Conservation (phyloP, 495 filamentous ascomycete species). For the Trichoderma reesei region DNA sequence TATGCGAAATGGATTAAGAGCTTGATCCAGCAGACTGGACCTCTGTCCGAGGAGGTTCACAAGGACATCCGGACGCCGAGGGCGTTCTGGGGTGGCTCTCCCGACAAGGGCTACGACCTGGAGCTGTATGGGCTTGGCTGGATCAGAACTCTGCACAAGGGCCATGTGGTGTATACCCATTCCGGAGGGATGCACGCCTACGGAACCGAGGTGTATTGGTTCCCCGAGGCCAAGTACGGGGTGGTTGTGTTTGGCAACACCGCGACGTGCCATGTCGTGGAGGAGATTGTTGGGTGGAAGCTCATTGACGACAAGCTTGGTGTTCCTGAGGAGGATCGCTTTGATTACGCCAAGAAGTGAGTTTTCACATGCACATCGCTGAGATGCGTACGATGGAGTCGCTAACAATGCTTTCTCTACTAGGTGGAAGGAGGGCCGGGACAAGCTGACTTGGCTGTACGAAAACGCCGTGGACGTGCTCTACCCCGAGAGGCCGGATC, state of each 20-base stretch:
- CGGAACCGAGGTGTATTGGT: slow-evolving; percentile 32
- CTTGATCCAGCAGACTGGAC: slow-evolving; percentile 19
- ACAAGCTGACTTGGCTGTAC: slow-evolving; percentile 12
- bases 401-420: background rate
- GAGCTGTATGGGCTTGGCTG: slow-evolving; percentile 38
- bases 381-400: background rate
- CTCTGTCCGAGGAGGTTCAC: slow-evolving; percentile 27
- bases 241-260: slow-evolving; percentile 40
- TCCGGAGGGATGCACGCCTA: slow-evolving; percentile 37
- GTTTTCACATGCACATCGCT: background rate
- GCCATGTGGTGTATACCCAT: slow-evolving; percentile 34
- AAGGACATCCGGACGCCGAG: slow-evolving; percentile 29
- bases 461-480: slow-evolving; percentile 20
- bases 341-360: slow-evolving; percentile 22
- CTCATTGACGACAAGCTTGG: slow-evolving; percentile 34
- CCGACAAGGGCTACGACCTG: slow-evolving; percentile 16
- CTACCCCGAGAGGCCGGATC: slow-evolving; percentile 25
- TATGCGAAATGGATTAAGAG: slow-evolving; percentile 41
- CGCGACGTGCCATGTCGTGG: slow-evolving; percentile 19
- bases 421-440: background rate
- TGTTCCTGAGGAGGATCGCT: slow-evolving; percentile 21
- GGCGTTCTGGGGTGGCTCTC: slow-evolving; percentile 17
- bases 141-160: slow-evolving; percentile 32
- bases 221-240: slow-evolving; percentile 37
- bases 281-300: slow-evolving; percentile 25